Base-by-base conservation (phyloP, 2,329 filamentous ascomycete species). In the Fusarium udum region DNA sequence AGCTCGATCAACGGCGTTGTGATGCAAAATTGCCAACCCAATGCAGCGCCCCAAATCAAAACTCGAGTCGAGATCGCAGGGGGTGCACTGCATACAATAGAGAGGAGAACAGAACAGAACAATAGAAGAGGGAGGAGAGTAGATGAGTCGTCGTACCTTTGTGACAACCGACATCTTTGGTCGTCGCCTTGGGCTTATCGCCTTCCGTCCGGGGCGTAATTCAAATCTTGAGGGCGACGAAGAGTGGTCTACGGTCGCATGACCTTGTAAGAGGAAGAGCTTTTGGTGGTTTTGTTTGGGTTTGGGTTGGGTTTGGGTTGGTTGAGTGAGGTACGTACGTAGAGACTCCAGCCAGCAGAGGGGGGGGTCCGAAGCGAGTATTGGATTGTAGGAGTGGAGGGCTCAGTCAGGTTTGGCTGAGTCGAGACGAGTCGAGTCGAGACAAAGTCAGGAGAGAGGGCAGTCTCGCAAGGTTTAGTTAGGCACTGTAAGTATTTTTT, bases 81-180 rank as follows among this genome's bases (percentile, higher is more conserved):
- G 66, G 48, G 39, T 28, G 28, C 51, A 55, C 34, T 55, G 34
- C 34, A 18, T 31, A 37, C 32, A 32, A 56, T 40, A 45, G 39
- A 51, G 26, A 22, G 24, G 28, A 60, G 24, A 16, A 18, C 11
- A 60, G 36, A 28, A 28, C 26, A 28, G 26, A 31, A 61, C 53
- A 24, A 55, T 51, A 26, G 46, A 59, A 42, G 10, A 43, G 39
- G 64, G 45, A 45, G 18, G 15, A 43, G n/a, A 45, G 16, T 4
- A 45, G 40, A 52, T 58, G 3, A 45, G 11, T 42, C 87, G 11
- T 42, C 87, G 72, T 82, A 90, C 88, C 87, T 89, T 88, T 75
- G 86, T 87, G 84, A 85, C 87, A 86, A 90, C 86, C 85, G 87
- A 89, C 88, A 90, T 90, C 81, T 89, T 88, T 74, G 28, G 68